Evolutionary conservation across 2,329 filamentous ascomycete species (phyloP).

Genomic region (Hypomyces perniciosus): DNA sequence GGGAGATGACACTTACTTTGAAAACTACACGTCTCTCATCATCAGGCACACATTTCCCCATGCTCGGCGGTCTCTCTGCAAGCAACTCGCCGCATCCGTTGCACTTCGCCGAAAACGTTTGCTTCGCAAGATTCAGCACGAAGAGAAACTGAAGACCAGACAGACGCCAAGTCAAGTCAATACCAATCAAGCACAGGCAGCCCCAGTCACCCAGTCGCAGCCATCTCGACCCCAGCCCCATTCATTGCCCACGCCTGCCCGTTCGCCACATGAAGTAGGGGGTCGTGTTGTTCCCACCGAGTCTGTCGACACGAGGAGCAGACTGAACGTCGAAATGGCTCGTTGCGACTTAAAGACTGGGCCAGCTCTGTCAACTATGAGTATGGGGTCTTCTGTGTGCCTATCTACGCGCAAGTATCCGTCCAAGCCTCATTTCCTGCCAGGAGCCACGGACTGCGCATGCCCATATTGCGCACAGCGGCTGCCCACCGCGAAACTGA

Average conservation of each 20-base stretch:
- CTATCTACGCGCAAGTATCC: neutral
- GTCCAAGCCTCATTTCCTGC: neutral
- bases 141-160: neutral
- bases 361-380: neutral
- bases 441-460: neutral
- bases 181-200: neutral
- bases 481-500: neutral
- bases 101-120: neutral
- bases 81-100: neutral
- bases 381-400: neutral
- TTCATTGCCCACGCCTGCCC: no score
- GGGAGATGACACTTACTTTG: neutral
- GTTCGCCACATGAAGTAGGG: no score
- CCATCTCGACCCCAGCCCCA: no score
- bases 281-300: neutral
- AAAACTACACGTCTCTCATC: neutral
- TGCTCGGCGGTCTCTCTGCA: neutral
- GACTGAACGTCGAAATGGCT: neutral
- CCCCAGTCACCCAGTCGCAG: no score
- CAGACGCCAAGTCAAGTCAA: no score
- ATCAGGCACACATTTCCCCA: neutral
- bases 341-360: neutral
- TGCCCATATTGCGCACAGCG: neutral
- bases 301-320: neutral
- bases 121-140: neutral